These are phyloP conservation scores for Kazachstania sp. DNA, from an alignment of 1,139 yeast species.

Conservation along the genomic window DNA sequence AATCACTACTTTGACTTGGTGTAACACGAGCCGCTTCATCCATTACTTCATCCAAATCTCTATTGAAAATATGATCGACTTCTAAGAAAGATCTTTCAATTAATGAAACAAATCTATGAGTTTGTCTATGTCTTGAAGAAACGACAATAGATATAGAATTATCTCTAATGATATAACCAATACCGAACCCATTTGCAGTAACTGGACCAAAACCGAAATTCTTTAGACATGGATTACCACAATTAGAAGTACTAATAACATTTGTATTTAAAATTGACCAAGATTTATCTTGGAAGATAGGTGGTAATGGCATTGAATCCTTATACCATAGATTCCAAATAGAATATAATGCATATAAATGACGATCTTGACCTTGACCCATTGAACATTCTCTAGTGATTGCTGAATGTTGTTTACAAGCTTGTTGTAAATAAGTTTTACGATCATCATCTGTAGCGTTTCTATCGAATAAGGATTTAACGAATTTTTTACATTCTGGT, in stretches of 20 bases:
- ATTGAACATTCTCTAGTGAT: slow-evolving; percentile 61
- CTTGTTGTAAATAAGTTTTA: slow-evolving; percentile 50
- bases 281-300: slow-evolving; percentile 71
- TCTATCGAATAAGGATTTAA: slow-evolving; percentile 74
- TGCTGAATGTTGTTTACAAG: slow-evolving; percentile 61
- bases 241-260: slow-evolving; percentile 54
- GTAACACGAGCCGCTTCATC: not conserved
- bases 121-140: slow-evolving; percentile 85
- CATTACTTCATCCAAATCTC: slow-evolving; percentile 7
- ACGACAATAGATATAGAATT: slow-evolving; percentile 81
- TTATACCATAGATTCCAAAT: slow-evolving; percentile 75
- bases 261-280: slow-evolving; percentile 64
- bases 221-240: slow-evolving; percentile 82
- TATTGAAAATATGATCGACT: slow-evolving; percentile 22
- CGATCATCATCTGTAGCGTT: slow-evolving; percentile 52
- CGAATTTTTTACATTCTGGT: slow-evolving; percentile 70
- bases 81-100: slow-evolving; percentile 27
- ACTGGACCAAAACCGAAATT: slow-evolving; percentile 92
- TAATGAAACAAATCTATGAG: slow-evolving; percentile 55
- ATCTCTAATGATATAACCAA: slow-evolving; percentile 82
- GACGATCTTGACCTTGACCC: slow-evolving; percentile 88
- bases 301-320: slow-evolving; percentile 40
- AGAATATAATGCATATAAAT: slow-evolving; percentile 76
- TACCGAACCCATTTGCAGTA: slow-evolving; percentile 81
- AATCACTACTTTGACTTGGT: slow-evolving; percentile 6